Conservation (phyloP, 1,139 yeast species). For the Kodamaea derodonti region DNA sequence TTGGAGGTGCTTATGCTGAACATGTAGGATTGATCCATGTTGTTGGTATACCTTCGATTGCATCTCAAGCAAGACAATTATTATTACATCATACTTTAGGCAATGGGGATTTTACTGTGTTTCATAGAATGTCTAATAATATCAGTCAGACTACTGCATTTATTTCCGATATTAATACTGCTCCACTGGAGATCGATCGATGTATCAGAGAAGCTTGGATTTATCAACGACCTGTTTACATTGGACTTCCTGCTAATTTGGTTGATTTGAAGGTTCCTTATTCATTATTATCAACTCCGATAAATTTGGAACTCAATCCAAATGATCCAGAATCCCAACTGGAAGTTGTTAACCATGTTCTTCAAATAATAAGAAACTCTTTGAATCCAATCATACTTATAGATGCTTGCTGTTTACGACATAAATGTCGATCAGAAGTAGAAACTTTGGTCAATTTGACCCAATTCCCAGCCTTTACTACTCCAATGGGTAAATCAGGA, state of each 20-base stretch:
- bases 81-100: slow-evolving; percentile 44
- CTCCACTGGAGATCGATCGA: slow-evolving; percentile 68
- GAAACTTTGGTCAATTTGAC: slow-evolving; percentile 60
- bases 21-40: slow-evolving; percentile 40
- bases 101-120: slow-evolving; percentile 44
- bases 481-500: slow-evolving; percentile 88
- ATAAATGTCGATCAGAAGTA: slow-evolving; percentile 62
- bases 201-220: slow-evolving; percentile 70
- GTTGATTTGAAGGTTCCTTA: slow-evolving; percentile 63
- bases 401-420: slow-evolving; percentile 86
- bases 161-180: slow-evolving; percentile 57
- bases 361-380: slow-evolving; percentile 51
- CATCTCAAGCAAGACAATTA: slow-evolving; percentile 34
- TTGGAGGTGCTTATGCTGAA: slow-evolving; percentile 42
- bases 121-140: slow-evolving; percentile 53
- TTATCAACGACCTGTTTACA: slow-evolving; percentile 77
- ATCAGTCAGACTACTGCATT: slow-evolving; percentile 65
- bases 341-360: slow-evolving; percentile 62
- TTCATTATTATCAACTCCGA: slow-evolving; percentile 53
- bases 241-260: slow-evolving; percentile 80
- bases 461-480: slow-evolving; percentile 78
- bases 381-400: slow-evolving; percentile 71
- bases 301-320: slow-evolving; percentile 57
- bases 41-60: slow-evolving; percentile 39
- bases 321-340: slow-evolving; percentile 69